Percentiles rank a stretch among this genome's conserved stretches.
These are phyloP conservation scores for Ailanthus altissimus DNA, from an alignment of 345 rosid species.

Conservation along the genomic window DNA sequence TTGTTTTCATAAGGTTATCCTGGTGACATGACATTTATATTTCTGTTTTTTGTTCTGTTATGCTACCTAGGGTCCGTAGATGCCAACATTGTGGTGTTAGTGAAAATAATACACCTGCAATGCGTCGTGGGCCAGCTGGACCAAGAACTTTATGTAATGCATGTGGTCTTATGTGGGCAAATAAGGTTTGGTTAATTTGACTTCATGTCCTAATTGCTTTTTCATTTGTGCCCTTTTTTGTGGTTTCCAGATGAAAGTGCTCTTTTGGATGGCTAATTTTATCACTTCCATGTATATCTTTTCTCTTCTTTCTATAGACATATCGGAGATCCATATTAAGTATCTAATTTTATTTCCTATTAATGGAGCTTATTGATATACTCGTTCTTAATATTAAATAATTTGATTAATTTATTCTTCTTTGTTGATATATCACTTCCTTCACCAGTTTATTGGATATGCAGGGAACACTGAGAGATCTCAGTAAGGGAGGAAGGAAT, in stretches of 20 bases:
- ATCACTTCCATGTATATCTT: background rate
- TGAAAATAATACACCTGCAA: conserved; percentile 71
- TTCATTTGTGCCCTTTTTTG: background rate
- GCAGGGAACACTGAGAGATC: conserved; percentile 76
- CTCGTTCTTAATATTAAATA: background rate
- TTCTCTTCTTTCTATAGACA: background rate
- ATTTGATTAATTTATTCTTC: background rate
- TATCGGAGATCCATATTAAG: background rate
- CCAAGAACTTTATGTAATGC: conserved; percentile 83
- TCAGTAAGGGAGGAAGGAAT: conserved; percentile 65
- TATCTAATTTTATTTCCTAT: background rate
- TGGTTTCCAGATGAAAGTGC: background rate
- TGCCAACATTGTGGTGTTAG: conserved; percentile 76
- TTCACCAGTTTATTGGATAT: conserved; percentile 19
- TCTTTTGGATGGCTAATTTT: background rate
- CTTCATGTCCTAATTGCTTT: background rate
- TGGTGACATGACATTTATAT: background rate
- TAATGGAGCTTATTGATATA: background rate
- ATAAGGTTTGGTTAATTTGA: conserved; percentile 49
- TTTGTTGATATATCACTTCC: conserved; percentile 12
- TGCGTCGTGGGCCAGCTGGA: conserved; percentile 90
- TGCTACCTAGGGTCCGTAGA: conserved; percentile 42
- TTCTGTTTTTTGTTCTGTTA: conserved; percentile 11
- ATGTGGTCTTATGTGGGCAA: conserved; percentile 91
- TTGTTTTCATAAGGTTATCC: conserved; percentile 12